A percentile compares a stretch with the other conserved stretches of the same genome.
Evolutionary conservation across 345 rosid species (phyloP).

Genomic region (Hibiscus tridactylites): DNA sequence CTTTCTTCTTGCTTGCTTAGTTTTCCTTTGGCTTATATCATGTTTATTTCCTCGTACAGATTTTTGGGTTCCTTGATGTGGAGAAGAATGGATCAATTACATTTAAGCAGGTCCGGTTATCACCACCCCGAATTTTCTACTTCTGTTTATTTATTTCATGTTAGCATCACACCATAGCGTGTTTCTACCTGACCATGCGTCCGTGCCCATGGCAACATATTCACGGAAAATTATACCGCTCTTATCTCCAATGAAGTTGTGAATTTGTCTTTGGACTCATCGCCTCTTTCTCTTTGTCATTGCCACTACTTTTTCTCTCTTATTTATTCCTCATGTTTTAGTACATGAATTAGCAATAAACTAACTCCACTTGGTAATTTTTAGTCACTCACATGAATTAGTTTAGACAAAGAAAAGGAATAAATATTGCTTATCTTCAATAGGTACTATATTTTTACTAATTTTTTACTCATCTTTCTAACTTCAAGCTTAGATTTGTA

Average conservation of each 20-base stretch:
- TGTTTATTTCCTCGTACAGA: slow-evolving; percentile 31
- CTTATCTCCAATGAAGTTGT: background rate
- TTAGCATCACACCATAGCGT: background rate
- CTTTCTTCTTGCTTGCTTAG: background rate
- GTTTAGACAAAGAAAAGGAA: too few relatives aligned
- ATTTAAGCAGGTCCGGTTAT: slow-evolving; percentile 62
- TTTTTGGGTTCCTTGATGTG: slow-evolving; percentile 74
- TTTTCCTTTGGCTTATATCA: background rate
- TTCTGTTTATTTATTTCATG: background rate
- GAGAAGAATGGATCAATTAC: slow-evolving; percentile 71
- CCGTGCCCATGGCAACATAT: background rate
- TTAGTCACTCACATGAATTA: too few relatives aligned
- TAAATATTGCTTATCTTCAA: too few relatives aligned
- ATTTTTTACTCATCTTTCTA: too few relatives aligned
- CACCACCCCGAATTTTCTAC: background rate
- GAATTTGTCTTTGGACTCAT: background rate
- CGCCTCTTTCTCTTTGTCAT: background rate
- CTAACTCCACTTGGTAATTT: too few relatives aligned
- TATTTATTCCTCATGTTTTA: too few relatives aligned
- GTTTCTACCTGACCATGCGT: background rate
- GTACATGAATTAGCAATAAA: too few relatives aligned
- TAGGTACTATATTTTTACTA: too few relatives aligned
- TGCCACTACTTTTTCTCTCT: too few relatives aligned
- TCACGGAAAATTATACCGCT: background rate
- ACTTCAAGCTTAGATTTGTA: too few relatives aligned